Evolutionary conservation across 2,329 filamentous ascomycete genomes (phyloP), one percentile per base, ranked within the genome.

Genomic region (Aspergillus arachidicola): DNA sequence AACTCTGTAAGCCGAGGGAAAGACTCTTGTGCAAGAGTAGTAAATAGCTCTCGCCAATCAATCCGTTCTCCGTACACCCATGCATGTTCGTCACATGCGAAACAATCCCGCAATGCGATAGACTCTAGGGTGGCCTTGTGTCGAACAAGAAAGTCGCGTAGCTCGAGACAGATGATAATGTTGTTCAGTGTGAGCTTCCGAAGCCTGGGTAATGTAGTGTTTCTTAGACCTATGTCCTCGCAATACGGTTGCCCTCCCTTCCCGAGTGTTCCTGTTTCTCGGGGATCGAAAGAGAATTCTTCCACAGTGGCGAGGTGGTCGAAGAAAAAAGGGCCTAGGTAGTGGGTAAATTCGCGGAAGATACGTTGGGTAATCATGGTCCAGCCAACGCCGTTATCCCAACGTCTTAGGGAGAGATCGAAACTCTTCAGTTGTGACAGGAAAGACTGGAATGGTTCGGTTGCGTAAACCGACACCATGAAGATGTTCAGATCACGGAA

Each of bases 321-420:
- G 9, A 59, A 43, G 50, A 62, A 56, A 3, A 57, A 56, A 19
- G 48, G 36, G 7, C 45, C 46, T 5, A 62, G 56, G 16, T 55
- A 34, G 34, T 59, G 56, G 3, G 60, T 19, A n/a, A 62, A 50
- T 4, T 23, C 57, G 11, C 32, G 11, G 50, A 55, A 62, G 38
- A 46, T 38, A 6, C 19, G 16, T 12, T 48, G 36, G 16, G 30
- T 59, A 32, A 56, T 51, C 26, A 62, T 26, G 10, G 30, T 23
- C 56, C 57, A 62, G 6, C 56, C 60, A 6, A 26, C 38, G 32
- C 57, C 60, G 14, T 56, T 59, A 45, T 57, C 55, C 55, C 55
- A 57, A 10, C 26, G 12, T 23, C 21, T 46, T n/a, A 57, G 6
- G 2, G 55, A 57, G n/a, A 57, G 23, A 28, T 57, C 3, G 36